Evolutionary conservation across 2,329 filamentous ascomycete genomes (phyloP), one percentile per base, ranked within the genome.

Genomic region (Diaporthe ilicicola): DNA sequence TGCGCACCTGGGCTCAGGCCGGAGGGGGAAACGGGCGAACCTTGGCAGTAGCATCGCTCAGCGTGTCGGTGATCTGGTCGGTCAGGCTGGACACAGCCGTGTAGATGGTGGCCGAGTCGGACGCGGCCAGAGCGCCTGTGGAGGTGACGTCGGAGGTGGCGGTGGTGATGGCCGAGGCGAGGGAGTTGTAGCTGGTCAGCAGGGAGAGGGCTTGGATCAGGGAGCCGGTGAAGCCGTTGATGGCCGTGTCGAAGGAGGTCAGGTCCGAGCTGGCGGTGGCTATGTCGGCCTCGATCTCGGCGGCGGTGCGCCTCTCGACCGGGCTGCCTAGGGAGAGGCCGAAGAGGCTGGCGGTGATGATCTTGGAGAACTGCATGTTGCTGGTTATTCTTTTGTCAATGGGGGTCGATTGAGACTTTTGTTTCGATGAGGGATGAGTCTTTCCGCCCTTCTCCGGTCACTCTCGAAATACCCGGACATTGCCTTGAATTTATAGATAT

Each of bases 311-410:
- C 69, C 51, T 69, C 8, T 70, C 46, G 13, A 37, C 24, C 13
- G 70, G 70, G 44, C 54, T 55, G 46, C 42, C 67, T 12, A 54
- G 34, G 53, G 70, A 48, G 53, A 72, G 39, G 61, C 67, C 54
- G 29, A 72, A 54, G 54, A 70, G 61, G 29, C 61, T 37, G 48
- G 69, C n/a, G 62, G 48, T 56, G 59, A 44, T 12, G 22, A 72
- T 61, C 46, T 70, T 62, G 53, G 61, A 64, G 56, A 72, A 22
- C 24, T 70, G 68, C 70, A 72, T 72, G n/a, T 72, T 39, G 29
- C 2, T 42, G 13, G 3, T 13, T 17, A 15, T 48, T 19, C 5
- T 24, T 17, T 12, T 34, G 44, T 50, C 27, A 15, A 15, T 8
- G 4, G 15, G 1, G 27, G 24, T 44, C n/a, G 17, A 1, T 34